A percentile compares a stretch with the other conserved stretches of the same genome.
Conservation (phyloP, 306 rosid genomes). For the Fagus sylvatica region DNA sequence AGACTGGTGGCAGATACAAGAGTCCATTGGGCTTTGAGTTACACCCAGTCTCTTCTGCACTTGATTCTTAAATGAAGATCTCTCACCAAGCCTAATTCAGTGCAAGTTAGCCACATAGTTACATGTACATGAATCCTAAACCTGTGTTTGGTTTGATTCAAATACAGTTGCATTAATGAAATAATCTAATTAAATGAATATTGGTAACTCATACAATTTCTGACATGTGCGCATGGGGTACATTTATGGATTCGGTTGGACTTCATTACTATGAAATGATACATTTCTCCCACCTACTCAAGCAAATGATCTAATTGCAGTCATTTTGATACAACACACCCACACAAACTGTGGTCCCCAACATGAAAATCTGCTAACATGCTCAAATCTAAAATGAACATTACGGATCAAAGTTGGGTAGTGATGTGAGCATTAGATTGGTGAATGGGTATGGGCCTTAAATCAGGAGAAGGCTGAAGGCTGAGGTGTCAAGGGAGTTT, state of each 20-base stretch:
- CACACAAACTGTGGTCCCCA: no score
- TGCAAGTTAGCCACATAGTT: neutral
- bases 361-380: no score
- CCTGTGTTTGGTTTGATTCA: neutral
- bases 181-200: no score
- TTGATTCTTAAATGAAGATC: neutral
- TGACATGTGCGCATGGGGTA: neutral
- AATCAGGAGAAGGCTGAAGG: neutral
- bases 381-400: no score
- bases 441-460: neutral
- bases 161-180: no score
- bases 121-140: neutral
- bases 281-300: no score
- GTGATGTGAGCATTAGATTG: neutral
- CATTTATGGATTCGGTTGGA: neutral
- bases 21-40: constrained; percentile 1
- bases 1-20: neutral
- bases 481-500: neutral
- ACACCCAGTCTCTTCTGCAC: neutral
- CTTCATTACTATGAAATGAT: no score
- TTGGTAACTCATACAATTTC: no score
- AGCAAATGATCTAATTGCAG: no score
- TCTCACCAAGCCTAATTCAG: neutral
- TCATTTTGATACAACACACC: no score
- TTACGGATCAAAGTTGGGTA: neutral